phyloP scores from a whole-genome alignment of 2,329 filamentous ascomycete genomes.

The Sphaerulina vaccinii region DNA sequence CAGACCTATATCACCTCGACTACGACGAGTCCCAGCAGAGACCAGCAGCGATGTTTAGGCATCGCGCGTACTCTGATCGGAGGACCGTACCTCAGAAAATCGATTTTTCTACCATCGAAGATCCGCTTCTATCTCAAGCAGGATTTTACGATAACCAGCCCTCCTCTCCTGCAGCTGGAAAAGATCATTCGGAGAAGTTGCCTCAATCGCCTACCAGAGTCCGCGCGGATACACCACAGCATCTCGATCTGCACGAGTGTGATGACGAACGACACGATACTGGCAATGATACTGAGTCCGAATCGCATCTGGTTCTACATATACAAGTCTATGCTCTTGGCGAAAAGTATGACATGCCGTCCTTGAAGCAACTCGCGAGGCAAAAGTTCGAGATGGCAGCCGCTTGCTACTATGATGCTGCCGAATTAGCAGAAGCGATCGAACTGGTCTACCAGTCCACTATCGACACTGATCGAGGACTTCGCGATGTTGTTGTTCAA shows the following conservation, averaged over 20 bases:
- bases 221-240: slow-evolving; percentile 27
- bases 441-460: slow-evolving; percentile 51
- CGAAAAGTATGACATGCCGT: slow-evolving; percentile 52
- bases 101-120: slow-evolving; percentile 37
- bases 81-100: slow-evolving; percentile 34
- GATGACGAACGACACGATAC: slow-evolving; percentile 39
- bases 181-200: neutral
- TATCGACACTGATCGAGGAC: slow-evolving; percentile 50
- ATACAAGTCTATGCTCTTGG: slow-evolving; percentile 51
- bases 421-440: slow-evolving; percentile 49
- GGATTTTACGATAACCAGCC: slow-evolving; percentile 28
- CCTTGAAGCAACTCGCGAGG: slow-evolving; percentile 47
- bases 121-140: slow-evolving; percentile 39
- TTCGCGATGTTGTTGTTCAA: slow-evolving; percentile 50
- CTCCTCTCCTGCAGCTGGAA: neutral
- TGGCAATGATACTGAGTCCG: slow-evolving; percentile 38
- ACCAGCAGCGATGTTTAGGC: slow-evolving; percentile 28
- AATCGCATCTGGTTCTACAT: slow-evolving; percentile 47
- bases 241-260: slow-evolving; percentile 33
- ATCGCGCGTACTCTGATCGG: slow-evolving; percentile 28
- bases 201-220: neutral
- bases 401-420: slow-evolving; percentile 44
- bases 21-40: slow-evolving; percentile 33
- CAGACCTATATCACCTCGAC: slow-evolving; percentile 42
- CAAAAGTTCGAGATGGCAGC: slow-evolving; percentile 49